A percentile compares a stretch with the other conserved stretches of the same genome.
Conservation (phyloP, 768 basidiomycete species). For the Tricholoma hemisulphureum region DNA sequence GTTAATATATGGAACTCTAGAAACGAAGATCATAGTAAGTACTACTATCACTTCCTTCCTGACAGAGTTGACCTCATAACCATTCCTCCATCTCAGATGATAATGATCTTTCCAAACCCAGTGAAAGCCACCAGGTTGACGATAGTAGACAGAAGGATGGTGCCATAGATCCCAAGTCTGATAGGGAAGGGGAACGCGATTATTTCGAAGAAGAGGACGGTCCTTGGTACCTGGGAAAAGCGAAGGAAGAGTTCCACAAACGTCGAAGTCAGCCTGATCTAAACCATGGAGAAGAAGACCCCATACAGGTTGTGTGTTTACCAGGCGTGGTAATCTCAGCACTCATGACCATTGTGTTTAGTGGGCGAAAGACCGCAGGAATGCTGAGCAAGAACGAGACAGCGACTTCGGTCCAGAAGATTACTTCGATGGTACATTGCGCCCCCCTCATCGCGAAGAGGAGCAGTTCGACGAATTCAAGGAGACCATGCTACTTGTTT, state of each 20-base stretch:
- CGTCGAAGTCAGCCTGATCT: slow-evolving; percentile 43
- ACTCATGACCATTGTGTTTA: slow-evolving; percentile 22
- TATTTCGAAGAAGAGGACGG: slow-evolving; percentile 56
- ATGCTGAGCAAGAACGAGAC: slow-evolving; percentile 70
- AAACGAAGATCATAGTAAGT: slow-evolving; percentile 44
- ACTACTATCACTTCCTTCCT: not conserved
- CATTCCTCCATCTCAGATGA: slow-evolving; percentile 1
- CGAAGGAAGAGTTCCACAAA: slow-evolving; percentile 72
- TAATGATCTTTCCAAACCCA: slow-evolving; percentile 19
- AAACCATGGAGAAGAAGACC: slow-evolving; percentile 55
- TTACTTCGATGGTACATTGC: slow-evolving; percentile 69
- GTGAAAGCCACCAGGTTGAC: slow-evolving; percentile 41
- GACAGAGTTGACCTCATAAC: not conserved
- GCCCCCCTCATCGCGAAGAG: slow-evolving; percentile 59
- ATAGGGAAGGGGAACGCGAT: slow-evolving; percentile 33
- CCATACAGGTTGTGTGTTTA: slow-evolving; percentile 54
- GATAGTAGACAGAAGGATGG: slow-evolving; percentile 29
- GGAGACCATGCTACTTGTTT: slow-evolving; percentile 78
- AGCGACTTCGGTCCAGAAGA: slow-evolving; percentile 80
- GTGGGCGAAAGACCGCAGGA: slow-evolving; percentile 78
- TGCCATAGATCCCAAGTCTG: slow-evolving; percentile 19
- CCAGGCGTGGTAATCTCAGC: not conserved
- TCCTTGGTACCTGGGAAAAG: slow-evolving; percentile 81
- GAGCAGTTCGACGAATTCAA: slow-evolving; percentile 67
- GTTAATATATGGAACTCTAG: slow-evolving; percentile 66